phyloP scores from a whole-genome alignment of 805 yeast species.

The Kluyveromyces lactis region DNA sequence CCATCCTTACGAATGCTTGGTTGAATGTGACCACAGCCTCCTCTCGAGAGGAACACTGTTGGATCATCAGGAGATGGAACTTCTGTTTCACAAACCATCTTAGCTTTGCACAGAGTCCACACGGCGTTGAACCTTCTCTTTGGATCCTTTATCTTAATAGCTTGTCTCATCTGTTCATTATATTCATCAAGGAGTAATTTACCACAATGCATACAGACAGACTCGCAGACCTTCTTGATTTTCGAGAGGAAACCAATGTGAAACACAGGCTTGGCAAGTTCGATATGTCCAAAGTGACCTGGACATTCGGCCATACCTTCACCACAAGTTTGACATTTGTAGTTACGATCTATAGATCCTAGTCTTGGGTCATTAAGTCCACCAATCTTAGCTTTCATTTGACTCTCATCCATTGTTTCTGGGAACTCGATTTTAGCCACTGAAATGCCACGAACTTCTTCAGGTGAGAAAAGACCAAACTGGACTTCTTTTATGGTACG shows the following conservation, averaged over 20 bases:
- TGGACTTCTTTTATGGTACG: conserved; percentile 97
- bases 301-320: conserved; percentile 99
- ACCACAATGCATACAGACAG: conserved; percentile 99
- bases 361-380: conserved; percentile 95
- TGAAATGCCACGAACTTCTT: conserved; percentile 92
- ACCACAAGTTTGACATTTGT: conserved; percentile 98
- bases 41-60: conserved; percentile 54
- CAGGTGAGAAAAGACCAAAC: conserved; percentile 96
- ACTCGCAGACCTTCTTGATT: conserved; percentile 91
- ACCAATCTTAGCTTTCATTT: conserved; percentile 90
- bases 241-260: conserved; percentile 93
- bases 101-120: conserved; percentile 86
- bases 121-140: conserved; percentile 95
- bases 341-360: conserved; percentile 94
- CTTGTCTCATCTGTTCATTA: conserved; percentile 66
- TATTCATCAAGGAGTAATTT: conserved; percentile 80
- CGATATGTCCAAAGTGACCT: conserved; percentile 98
- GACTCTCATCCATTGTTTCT: conserved; percentile 98
- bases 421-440: conserved; percentile 98
- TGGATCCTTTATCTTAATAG: conserved; percentile 83
- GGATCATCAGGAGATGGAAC: conserved; percentile 55
- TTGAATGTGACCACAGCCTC: conserved; percentile 97
- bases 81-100: conserved; percentile 94
- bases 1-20: conserved; percentile 97
- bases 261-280: conserved; percentile 95